Base-by-base conservation (phyloP, 2,329 filamentous ascomycete genomes). In the Teratosphaeria gauchensis region DNA sequence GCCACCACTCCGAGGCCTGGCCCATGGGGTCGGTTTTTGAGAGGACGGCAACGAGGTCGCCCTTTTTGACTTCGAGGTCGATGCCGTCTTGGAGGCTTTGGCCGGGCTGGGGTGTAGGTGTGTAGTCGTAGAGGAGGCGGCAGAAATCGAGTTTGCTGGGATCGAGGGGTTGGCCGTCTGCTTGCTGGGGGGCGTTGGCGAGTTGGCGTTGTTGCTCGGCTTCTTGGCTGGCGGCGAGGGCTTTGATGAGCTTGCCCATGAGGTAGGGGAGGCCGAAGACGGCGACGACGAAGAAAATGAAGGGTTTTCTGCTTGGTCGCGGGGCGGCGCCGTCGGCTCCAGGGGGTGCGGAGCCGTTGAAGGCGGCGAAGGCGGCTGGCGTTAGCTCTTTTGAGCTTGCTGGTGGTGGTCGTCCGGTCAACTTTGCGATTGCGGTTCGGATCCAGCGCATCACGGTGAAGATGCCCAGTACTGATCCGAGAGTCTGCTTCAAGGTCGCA, bases 401-500 rank as follows among this genome's bases (percentile, higher is more conserved):
- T 24, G 94, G 94, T 0, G 86, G 88, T 51, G 94, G 92, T 11
- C 91, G 89, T 38, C 94, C 95, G 4, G 92, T 96, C 59, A 99
- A 76, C 74, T 95, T 96, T 35, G 94, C 92, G 64, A 97, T 83
- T 28, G 95, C 80, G 1, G 91, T 96, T 58, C 91, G 87, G 66
- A 96, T 85, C 92, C 94, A 99, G 64, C 95, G 87, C 79, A 99
- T 88, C 48, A 99, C 73, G 11, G 94, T 95, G 76, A 96, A 99
- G 70, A 99, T 96, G 48, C 94, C 94, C 46, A 99, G 79, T 11
- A 96, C 86, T 2, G 91, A 96, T 62, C 95, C 94, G 14, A 99
- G 84, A 0, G 92, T 96, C 71, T 95, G 92, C 64, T 91, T 87
- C 54, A 99, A 80, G 68, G 92, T 96, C 60, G 91, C 89, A 67